Evolutionary conservation across 352 stramenopile genomes (phyloP), one percentile per base, ranked within the genome.

Genomic region (Aphanomyces cochlioides): DNA sequence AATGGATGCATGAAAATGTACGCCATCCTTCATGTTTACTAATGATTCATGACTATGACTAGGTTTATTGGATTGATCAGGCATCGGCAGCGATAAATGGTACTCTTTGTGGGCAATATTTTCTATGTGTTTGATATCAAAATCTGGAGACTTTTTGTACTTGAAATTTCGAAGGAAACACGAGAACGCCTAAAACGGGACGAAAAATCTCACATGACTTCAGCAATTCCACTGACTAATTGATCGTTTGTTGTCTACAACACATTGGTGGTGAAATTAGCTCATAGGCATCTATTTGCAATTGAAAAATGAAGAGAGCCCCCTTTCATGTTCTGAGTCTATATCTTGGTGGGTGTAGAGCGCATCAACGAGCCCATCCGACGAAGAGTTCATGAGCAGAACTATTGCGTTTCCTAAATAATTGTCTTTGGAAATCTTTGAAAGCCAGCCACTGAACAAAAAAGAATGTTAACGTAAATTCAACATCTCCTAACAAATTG

Each of bases 61-160:
- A 64, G 5, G 28, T 64, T 7, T 64, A 45, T 39, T 64, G 37
- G 7, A 38, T 66, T 15, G 58, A 66, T 17, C 34, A 17, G 36
- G 36, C 58, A 41, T 50, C 58, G 38, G 37, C 58, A 7, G 58
- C 38, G 15, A 21, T 66, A 38, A 50, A 66, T 41, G 58, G 58
- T 19, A 66, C 53, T 28, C 37, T 66, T 5, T 47, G n/a, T 15
- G 8, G n/a, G 28, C 58, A 21, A 6, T 1, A 48, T 19, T 4
- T 15, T 66, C 5, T 66, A 48, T 28, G 39, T 28, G 34, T 21
- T 66, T 41, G 58, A 66, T 28, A 12, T 66, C 4, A 66, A 66
- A 28, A 47, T 66, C 8, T 66, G 58, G 58, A 38, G 39, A 17
- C 12, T 48, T 38, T 50, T 66, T 53, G 58, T 34, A 12, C 36